Percentiles rank a stretch among this genome's conserved stretches.
phyloP scores from a whole-genome alignment of 139 green algal genomes.

The Volvox africanus region DNA sequence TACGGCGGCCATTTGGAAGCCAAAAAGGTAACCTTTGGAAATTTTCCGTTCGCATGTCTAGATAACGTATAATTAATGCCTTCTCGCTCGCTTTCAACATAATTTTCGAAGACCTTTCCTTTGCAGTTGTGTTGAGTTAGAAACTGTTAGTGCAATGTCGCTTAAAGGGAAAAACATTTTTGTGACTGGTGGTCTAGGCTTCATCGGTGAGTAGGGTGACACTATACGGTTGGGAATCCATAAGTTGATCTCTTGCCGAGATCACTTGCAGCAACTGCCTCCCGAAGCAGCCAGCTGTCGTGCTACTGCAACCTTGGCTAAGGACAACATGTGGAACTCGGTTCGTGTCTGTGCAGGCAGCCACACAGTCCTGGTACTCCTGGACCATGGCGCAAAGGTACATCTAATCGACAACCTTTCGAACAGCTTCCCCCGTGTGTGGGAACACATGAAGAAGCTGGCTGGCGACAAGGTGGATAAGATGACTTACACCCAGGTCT shows the following conservation, averaged over 20 bases:
- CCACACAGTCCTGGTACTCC: constrained; percentile 90
- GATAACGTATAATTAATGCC: too few species aligned
- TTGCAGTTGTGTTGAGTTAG: neutral
- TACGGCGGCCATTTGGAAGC: neutral
- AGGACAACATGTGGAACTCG: too few species aligned
- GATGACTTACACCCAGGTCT: constrained; percentile 88
- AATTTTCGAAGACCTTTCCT: neutral
- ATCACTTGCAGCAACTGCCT: neutral
- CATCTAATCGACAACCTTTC: constrained; percentile 94
- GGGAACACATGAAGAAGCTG: constrained; percentile 89
- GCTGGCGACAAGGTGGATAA: constrained; percentile 80
- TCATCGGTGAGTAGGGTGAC: constrained; percentile 72
- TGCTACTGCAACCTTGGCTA: too few species aligned
- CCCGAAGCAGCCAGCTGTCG: neutral
- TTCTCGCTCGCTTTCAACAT: too few species aligned
- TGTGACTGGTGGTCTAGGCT: constrained; percentile 87
- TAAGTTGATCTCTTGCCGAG: neutral
- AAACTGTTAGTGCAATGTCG: constrained; percentile 34
- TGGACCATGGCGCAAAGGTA: constrained; percentile 87
- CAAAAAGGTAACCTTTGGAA: too few species aligned
- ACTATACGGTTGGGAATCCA: neutral
- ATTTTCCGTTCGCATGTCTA: too few species aligned
- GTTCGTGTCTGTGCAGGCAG: constrained; percentile 68
- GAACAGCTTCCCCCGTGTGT: constrained; percentile 88
- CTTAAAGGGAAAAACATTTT: constrained; percentile 74